Conservation (phyloP, 768 basidiomycete genomes). For the Mycena olivaceomarginata region DNA sequence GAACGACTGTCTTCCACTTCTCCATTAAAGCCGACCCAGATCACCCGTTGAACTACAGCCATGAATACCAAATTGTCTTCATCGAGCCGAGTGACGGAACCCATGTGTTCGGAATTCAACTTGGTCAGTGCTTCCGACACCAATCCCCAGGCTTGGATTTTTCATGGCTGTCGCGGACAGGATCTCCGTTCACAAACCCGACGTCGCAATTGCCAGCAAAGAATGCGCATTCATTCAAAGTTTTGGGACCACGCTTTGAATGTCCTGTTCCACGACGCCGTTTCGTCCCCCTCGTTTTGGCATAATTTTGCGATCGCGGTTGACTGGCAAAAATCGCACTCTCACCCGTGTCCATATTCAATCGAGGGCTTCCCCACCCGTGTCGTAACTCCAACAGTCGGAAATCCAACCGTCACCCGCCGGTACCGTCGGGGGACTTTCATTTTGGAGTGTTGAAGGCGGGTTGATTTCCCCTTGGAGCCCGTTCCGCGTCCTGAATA, state of each 20-base stretch:
- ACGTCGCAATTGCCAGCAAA: slow-evolving; percentile 63
- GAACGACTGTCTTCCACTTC: slow-evolving; percentile 70
- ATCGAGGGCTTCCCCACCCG: slow-evolving; percentile 58
- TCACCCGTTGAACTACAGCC: slow-evolving; percentile 69
- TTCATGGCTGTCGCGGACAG: slow-evolving; percentile 50
- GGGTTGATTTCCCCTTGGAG: slow-evolving; percentile 19
- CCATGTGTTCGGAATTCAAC: slow-evolving; percentile 76
- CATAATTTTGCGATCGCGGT: slow-evolving; percentile 78
- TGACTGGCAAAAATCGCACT: slow-evolving; percentile 70
- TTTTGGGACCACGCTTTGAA: slow-evolving; percentile 74
- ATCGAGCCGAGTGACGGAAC: slow-evolving; percentile 77
- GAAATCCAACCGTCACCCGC: slow-evolving; percentile 62
- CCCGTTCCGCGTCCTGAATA: background rate
- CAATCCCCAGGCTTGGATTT: background rate
- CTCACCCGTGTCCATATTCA: slow-evolving; percentile 73
- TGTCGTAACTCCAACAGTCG: slow-evolving; percentile 63
- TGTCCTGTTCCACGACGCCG: slow-evolving; percentile 67
- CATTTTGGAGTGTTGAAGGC: slow-evolving; percentile 79
- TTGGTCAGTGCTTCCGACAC: slow-evolving; percentile 60
- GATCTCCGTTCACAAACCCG: slow-evolving; percentile 75
- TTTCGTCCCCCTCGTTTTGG: slow-evolving; percentile 68
- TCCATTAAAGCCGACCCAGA: slow-evolving; percentile 63
- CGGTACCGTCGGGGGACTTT: slow-evolving; percentile 75
- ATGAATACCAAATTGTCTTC: slow-evolving; percentile 80
- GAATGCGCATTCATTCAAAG: slow-evolving; percentile 70